Percentiles rank a stretch among this genome's conserved stretches.
phyloP scores from a whole-genome alignment of 495 filamentous ascomycete genomes.

The Trichoderma gamsii region DNA sequence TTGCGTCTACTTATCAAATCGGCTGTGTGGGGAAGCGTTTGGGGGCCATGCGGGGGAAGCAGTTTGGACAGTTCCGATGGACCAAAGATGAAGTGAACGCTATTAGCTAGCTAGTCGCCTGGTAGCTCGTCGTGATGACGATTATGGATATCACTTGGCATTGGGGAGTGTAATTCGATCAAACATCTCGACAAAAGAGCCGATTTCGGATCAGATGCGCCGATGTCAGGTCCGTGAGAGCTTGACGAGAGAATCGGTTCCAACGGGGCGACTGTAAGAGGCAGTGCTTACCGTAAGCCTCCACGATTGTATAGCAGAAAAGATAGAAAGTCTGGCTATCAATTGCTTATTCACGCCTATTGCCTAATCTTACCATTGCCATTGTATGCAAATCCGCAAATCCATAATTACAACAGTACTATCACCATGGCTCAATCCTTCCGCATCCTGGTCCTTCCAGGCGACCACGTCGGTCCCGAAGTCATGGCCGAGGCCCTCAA shows the following conservation, averaged over 20 bases:
- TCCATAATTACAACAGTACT: background rate
- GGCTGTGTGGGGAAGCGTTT: background rate
- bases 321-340: background rate
- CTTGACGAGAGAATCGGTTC: background rate
- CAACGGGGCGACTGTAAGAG: background rate
- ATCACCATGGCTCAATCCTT: slow-evolving; percentile 23
- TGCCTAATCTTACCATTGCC: background rate
- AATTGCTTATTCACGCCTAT: background rate
- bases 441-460: slow-evolving; percentile 49
- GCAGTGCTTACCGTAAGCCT: background rate
- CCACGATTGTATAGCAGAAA: background rate
- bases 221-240: background rate
- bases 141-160: background rate
- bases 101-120: background rate
- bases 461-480: slow-evolving; percentile 52
- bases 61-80: too few relatives aligned
- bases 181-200: background rate
- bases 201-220: background rate
- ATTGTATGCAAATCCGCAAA: background rate
- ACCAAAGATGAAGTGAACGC: background rate
- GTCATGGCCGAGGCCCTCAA: slow-evolving; percentile 48
- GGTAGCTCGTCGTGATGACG: background rate
- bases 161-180: background rate
- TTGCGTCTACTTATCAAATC: background rate
- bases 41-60: background rate